These are phyloP conservation scores for Aspergillus cejpii DNA, from an alignment of 2,329 filamentous ascomycete genomes.

Conservation along the genomic window DNA sequence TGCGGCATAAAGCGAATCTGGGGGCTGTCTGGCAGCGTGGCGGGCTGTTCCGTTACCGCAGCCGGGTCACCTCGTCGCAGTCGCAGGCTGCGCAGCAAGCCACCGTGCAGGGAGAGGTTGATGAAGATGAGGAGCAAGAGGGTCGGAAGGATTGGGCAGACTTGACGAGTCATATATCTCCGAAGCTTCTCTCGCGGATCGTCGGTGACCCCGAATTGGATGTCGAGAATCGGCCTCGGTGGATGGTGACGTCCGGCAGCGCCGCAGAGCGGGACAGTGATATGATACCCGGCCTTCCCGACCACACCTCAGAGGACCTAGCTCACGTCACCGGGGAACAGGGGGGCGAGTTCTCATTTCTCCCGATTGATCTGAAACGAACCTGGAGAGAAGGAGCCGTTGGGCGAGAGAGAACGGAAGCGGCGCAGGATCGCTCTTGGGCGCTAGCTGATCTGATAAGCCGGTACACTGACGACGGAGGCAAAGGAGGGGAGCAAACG, in stretches of 20 bases:
- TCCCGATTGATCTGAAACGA: constrained; percentile 55
- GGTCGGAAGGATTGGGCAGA: constrained; percentile 49
- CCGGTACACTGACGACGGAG: constrained; percentile 31
- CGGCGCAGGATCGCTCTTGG: constrained; percentile 58
- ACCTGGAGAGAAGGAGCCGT: constrained; percentile 58
- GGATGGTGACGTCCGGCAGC: constrained; percentile 54
- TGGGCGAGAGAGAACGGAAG: constrained; percentile 56
- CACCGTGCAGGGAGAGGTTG: constrained; percentile 13
- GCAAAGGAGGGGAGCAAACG: constrained; percentile 8
- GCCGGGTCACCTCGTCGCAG: constrained; percentile 33
- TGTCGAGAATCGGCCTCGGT: constrained; percentile 41
- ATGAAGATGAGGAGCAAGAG: constrained; percentile 29
- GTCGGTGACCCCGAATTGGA: constrained; percentile 37
- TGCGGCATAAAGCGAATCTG: constrained; percentile 52
- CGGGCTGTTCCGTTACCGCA: constrained; percentile 37
- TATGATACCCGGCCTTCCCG: constrained; percentile 53
- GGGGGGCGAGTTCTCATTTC: constrained; percentile 47
- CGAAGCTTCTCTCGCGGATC: constrained; percentile 46
- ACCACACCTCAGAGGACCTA: constrained; percentile 12
- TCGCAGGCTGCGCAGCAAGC: constrained; percentile 34
- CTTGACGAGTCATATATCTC: constrained; percentile 48
- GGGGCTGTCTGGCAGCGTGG: constrained; percentile 51
- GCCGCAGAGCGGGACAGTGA: constrained; percentile 52
- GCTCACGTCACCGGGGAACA: constrained; percentile 27
- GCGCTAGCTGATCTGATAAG: constrained; percentile 50